Evolutionary conservation across 2,329 filamentous ascomycete genomes (phyloP), one percentile per base, ranked within the genome.

Genomic region (Cladosporium sphaerospermum): DNA sequence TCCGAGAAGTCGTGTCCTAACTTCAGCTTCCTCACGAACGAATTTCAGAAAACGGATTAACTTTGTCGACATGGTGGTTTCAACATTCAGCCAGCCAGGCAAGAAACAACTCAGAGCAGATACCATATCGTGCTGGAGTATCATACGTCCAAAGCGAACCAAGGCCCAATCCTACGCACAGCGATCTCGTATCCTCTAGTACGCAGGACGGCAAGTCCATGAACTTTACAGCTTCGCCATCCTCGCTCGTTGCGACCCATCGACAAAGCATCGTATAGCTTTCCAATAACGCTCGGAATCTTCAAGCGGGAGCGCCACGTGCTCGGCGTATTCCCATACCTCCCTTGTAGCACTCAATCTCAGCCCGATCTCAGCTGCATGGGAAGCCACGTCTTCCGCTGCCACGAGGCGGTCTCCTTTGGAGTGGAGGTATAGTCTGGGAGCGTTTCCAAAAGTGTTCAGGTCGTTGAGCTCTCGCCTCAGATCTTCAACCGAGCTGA

Each of bases 401-500:
- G 50, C 50, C 16, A 53, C 43, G n/a, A 53, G 41, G 32, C 41
- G 11, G 11, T 53, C 50, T 6, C 41, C 36, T 23, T 53, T 45
- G 13, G 42, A 53, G 13, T 45, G 36, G 11, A 53, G 50, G 40
- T 45, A 53, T n/a, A 53, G 34, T 14, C 50, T 13, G 2, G 50
- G 41, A 11, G 14, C 45, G 4, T 2, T 10, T 13, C 45, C 45
- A 32, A 41, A 49, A 13, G 45, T 41, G 23, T 41, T 49, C 0
- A 19, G 19, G 11, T 49, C 36, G n/a, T 49, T 49, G 1, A 49
- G 45, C 28, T 49, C 45, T 8, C 45, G 23, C 36, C 36, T 33
- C n/a, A 49, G 19, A 13, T 49, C 45, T 19, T 49, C 45, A n/a
- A 39, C 45, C 2, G 45, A 47, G 33, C 18, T 39, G 14, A 47